A percentile compares a stretch with the other conserved stretches of the same genome.
Evolutionary conservation across 495 filamentous ascomycete genomes (phyloP).

Genomic region (Sporormia fimetaria): DNA sequence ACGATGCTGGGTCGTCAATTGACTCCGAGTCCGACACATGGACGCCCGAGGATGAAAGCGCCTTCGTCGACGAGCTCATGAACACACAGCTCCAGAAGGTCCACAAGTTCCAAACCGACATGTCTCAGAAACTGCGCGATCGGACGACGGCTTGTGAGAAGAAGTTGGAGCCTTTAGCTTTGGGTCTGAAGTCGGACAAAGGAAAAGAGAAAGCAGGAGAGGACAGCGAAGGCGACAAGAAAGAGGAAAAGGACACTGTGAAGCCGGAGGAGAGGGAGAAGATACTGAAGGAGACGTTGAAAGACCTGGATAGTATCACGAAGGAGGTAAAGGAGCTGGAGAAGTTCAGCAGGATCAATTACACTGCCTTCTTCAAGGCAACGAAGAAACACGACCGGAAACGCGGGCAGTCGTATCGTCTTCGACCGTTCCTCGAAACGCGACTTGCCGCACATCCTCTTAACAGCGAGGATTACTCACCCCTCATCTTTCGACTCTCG

Average conservation of each 20-base stretch:
- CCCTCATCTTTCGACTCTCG: conserved; percentile 77
- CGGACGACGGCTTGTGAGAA: conserved; percentile 50
- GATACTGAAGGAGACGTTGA: conserved; percentile 55
- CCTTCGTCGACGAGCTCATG: conserved; percentile 86
- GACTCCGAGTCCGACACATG: conserved; percentile 48
- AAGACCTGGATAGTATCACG: conserved; percentile 75
- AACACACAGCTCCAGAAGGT: conserved; percentile 95
- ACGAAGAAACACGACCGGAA: conserved; percentile 97
- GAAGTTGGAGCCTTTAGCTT: conserved; percentile 40
- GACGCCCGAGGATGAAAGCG: conserved; percentile 92
- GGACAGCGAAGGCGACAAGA: conserved; percentile 28
- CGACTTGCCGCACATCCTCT: conserved; percentile 77
- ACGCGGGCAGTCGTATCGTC: conserved; percentile 64
- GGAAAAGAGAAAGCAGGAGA: conserved; percentile 17
- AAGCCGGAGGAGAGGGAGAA: conserved; percentile 35
- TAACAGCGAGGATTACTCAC: conserved; percentile 90
- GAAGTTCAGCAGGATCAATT: conserved; percentile 92
- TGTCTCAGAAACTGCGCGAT: conserved; percentile 57
- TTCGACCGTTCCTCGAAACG: conserved; percentile 81
- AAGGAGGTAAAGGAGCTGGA: conserved; percentile 86
- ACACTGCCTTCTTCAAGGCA: conserved; percentile 94
- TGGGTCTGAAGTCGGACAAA: conserved; percentile 29
- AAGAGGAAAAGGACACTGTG: conserved; percentile 30
- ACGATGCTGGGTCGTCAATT: conserved; percentile 18
- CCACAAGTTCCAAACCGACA: conserved; percentile 72